Evolutionary conservation across 345 rosid genomes (phyloP).

Genomic region (Lepidium sativum): DNA sequence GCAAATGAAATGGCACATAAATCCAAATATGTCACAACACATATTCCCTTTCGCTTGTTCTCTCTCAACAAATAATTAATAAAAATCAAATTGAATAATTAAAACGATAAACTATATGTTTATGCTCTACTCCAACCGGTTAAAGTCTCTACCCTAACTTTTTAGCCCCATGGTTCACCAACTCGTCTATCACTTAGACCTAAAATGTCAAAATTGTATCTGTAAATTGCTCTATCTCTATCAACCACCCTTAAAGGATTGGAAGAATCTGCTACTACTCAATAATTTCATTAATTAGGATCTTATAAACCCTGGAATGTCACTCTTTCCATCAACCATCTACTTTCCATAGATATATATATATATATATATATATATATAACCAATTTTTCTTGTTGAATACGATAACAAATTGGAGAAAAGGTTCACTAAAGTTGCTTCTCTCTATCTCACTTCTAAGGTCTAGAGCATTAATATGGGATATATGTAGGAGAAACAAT

Average conservation of each 20-base stretch:
- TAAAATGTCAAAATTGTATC: neutral
- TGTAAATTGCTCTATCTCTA: neutral
- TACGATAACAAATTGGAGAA: neutral
- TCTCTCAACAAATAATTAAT: slow-evolving; percentile 9
- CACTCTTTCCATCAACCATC: neutral
- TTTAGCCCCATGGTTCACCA: slow-evolving; percentile 18
- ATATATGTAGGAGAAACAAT: neutral
- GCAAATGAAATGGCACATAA: slow-evolving; percentile 21
- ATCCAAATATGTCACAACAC: slow-evolving; percentile 65
- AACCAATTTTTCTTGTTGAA: neutral
- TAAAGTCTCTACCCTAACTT: slow-evolving; percentile 39
- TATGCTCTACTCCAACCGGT: slow-evolving; percentile 37
- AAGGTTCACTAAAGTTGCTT: no score
- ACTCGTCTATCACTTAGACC: slow-evolving; percentile 8
- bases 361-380: no score
- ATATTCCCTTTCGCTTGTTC: slow-evolving; percentile 55
- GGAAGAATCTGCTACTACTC: neutral
- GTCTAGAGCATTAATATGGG: neutral
- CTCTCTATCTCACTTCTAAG: no score
- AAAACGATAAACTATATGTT: neutral
- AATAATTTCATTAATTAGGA: neutral
- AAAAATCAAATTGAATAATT: neutral
- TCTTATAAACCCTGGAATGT: neutral
- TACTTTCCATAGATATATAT: neutral
- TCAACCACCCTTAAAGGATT: neutral